phyloP scores from a whole-genome alignment of 805 yeast genomes.

The Hanseniaspora meyeri region DNA sequence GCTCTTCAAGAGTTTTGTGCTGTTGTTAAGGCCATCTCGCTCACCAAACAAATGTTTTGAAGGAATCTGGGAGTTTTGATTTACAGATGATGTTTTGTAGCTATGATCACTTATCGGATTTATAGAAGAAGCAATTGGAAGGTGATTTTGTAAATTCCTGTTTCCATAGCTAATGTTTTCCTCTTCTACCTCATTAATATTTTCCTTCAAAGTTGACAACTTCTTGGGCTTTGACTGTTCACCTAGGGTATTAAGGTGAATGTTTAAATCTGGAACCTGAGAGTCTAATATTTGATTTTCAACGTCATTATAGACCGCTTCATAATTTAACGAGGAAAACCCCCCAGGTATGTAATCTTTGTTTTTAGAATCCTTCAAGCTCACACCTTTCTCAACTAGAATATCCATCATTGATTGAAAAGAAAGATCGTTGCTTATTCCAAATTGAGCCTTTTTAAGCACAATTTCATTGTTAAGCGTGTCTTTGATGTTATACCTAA shows the following conservation, averaged over 20 bases:
- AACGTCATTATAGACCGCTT: neutral
- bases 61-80: too few species aligned
- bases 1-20: too few species aligned
- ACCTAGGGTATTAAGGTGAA: neutral
- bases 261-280: neutral
- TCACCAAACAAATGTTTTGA: too few species aligned
- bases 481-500: conserved; percentile 3
- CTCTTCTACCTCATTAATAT: neutral
- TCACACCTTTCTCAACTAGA: neutral
- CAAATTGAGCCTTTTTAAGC: conserved; percentile 10
- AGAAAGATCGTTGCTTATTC: neutral
- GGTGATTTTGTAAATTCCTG: neutral
- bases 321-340: neutral
- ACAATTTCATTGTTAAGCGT: neutral
- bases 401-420: neutral
- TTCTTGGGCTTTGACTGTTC: neutral
- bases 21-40: too few species aligned
- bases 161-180: neutral
- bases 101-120: too few species aligned
- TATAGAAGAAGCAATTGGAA: too few species aligned
- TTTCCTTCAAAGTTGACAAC: neutral
- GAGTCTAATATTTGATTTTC: neutral
- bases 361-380: conserved; percentile 7
- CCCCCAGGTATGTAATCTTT: neutral
- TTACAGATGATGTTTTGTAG: too few species aligned